Base-by-base conservation (phyloP, 1,284 basidiomycete species). In the Ceratobasidium sp. region DNA sequence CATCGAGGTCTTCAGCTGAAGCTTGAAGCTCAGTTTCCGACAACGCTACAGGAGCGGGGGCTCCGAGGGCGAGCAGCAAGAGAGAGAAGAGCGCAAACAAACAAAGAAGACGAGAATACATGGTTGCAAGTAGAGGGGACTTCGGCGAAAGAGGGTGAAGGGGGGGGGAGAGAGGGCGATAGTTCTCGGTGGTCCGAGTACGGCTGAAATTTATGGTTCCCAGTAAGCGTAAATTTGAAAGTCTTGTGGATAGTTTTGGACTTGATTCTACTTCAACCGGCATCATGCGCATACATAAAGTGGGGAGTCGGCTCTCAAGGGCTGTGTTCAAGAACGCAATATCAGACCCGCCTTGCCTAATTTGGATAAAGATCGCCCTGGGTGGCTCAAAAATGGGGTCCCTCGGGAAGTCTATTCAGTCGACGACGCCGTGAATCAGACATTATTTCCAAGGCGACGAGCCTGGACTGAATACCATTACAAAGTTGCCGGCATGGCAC, bases 381-480 rank as follows among this genome's bases (percentile, higher is more conserved):
- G 11, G 11, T 5, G 11, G 5, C 30, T 7, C 33, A 46, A 62
- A 52, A 62, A 62, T n/a, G 49, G 58, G 44, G 58, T 41, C 19
- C 29, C 46, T 50, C 30, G 58, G 58, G 56, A n/a, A 50, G 46
- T 25, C 30, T 62, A 49, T 62, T 62, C 58, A 62, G 47, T 62
- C 13, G 16, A 14, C 11, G 4, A 5, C 33, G 11, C 4, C 33
- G 33, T 36, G n/a, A 36, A 36, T 36, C 11, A 46, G 42, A 6
- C 16, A 16, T 21, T n/a, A n/a, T 46, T 46, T 4, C 16, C 42
- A 46, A 46, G 42, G 42, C 16, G 19, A 46, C 42, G 16, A 46
- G 42, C 16, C 5, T 46, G 5, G 14, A 21, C 42, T n/a, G 42
- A n/a, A 21, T 21, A 16, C 14, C 5, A 46, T 46, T 46, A 14